A percentile compares a stretch with the other conserved stretches of the same genome.
phyloP scores from a whole-genome alignment of 75 land plant genomes.

The Azolla pinnata region DNA sequence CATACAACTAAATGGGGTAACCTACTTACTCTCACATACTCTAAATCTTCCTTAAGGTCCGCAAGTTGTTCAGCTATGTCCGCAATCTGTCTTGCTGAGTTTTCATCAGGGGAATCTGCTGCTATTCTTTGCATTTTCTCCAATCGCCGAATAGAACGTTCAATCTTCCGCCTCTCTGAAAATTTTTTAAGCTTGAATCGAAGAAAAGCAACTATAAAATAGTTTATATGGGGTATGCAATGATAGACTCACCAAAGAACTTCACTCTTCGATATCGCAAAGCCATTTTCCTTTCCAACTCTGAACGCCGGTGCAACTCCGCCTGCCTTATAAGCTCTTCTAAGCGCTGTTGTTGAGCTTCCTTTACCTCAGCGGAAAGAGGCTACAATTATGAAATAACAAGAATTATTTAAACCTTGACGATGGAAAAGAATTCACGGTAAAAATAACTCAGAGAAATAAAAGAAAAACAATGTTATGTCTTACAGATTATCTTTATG shows the following conservation, averaged over 20 bases:
- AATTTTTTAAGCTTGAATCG: no score
- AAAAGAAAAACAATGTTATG: no score
- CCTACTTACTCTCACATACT: conserved; percentile 86
- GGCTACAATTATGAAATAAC: no score
- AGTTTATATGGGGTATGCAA: no score
- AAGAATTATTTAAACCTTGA: no score
- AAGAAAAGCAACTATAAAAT: no score
- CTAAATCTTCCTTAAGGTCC: conserved; percentile 85
- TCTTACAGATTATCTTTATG: no score
- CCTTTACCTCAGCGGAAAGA: conserved; percentile 62
- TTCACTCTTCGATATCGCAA: conserved; percentile 74
- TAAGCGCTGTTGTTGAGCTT: conserved; percentile 70
- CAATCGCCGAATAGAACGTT: conserved; percentile 71
- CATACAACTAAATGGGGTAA: no score
- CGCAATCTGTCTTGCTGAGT: conserved; percentile 14
- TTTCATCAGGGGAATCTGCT: conserved; percentile 46
- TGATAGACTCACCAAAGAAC: conserved; percentile 94
- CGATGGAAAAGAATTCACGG: no score
- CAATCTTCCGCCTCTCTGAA: conserved; percentile 92
- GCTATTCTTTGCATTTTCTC: conserved; percentile 73
- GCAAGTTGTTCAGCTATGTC: conserved; percentile 50
- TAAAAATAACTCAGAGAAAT: no score
- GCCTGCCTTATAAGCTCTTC: conserved; percentile 74
- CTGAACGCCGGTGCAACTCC: conserved; percentile 53
- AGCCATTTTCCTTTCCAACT: conserved; percentile 69